Percentiles rank a stretch among this genome's conserved stretches.
Evolutionary conservation across 2,329 filamentous ascomycete genomes (phyloP).

Genomic region (Hypocreales sp.): DNA sequence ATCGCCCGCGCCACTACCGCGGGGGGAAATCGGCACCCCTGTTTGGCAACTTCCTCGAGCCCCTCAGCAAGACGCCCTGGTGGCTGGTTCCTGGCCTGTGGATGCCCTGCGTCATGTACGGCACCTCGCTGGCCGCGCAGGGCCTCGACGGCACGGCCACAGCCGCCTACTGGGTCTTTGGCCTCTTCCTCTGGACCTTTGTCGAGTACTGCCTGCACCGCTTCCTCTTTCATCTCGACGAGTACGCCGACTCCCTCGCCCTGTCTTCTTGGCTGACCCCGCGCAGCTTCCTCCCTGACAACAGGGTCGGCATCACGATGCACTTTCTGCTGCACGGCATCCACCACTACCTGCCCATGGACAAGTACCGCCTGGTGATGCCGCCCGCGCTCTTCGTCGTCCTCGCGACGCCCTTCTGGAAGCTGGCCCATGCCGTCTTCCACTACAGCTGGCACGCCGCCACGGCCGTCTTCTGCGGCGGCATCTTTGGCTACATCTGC

Average conservation of each 20-base stretch:
- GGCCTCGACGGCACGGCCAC: constrained; percentile 38
- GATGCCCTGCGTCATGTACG: constrained; percentile 68
- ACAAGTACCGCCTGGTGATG: constrained; percentile 94
- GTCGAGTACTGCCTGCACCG: constrained; percentile 82
- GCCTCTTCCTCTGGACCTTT: constrained; percentile 72
- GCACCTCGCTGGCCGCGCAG: constrained; percentile 46
- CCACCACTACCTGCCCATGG: constrained; percentile 99
- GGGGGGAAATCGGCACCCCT: constrained; percentile 83
- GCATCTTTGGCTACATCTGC: constrained; percentile 87
- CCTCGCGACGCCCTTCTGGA: constrained; percentile 83
- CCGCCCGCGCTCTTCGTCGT: constrained; percentile 75
- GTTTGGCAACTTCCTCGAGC: constrained; percentile 97
- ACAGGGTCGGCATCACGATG: constrained; percentile 67
- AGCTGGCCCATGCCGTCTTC: constrained; percentile 70
- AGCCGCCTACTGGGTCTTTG: constrained; percentile 50
- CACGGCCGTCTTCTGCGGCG: constrained; percentile 68
- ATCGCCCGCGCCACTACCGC: constrained; percentile 89
- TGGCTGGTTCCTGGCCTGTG: constrained; percentile 75
- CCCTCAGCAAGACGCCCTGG: constrained; percentile 90
- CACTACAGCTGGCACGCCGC: constrained; percentile 74
- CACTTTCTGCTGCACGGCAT: constrained; percentile 95
- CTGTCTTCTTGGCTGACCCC: neutral
- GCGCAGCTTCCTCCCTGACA: constrained; percentile 74
- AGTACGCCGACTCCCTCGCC: constrained; percentile 37
- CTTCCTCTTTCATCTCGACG: constrained; percentile 85